These are phyloP conservation scores for Ensete glaucum DNA, from an alignment of 176 grass and related monocot species.

Conservation along the genomic window DNA sequence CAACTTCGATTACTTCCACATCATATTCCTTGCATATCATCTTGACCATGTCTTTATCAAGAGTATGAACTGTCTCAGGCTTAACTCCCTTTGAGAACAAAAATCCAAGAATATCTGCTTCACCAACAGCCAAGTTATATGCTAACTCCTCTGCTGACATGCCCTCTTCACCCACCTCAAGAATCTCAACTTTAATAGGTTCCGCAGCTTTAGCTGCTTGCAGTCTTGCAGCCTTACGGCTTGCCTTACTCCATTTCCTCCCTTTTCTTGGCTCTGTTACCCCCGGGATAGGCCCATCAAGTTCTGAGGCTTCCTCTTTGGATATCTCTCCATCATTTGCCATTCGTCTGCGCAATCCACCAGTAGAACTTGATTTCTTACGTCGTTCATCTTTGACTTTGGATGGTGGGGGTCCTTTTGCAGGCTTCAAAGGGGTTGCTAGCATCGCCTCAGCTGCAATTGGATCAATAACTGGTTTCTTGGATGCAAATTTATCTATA, in stretches of 20 bases:
- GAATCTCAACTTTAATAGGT: constrained; percentile 85
- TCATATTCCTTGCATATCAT: constrained; percentile 94
- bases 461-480: constrained; percentile 51
- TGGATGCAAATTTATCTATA: constrained; percentile 81
- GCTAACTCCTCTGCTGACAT: constrained; percentile 76
- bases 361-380: constrained; percentile 33
- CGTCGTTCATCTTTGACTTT: constrained; percentile 60
- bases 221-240: constrained; percentile 59
- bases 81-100: constrained; percentile 51
- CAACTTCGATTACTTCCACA: constrained; percentile 79
- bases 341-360: constrained; percentile 32
- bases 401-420: constrained; percentile 32
- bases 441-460: constrained; percentile 52
- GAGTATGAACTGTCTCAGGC: constrained; percentile 46
- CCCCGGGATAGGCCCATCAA: constrained; percentile 35
- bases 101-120: constrained; percentile 62
- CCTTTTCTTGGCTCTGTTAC: constrained; percentile 55
- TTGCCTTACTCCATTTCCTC: constrained; percentile 79
- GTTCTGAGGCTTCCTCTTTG: constrained; percentile 45
- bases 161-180: constrained; percentile 89
- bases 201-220: constrained; percentile 63
- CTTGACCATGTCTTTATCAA: constrained; percentile 91
- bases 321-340: constrained; percentile 26
- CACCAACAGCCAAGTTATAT: constrained; percentile 58
- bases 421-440: constrained; percentile 43